Evolutionary conservation across 1,284 basidiomycete genomes (phyloP).

Genomic region (Pseudozyma tsukubaensis): DNA sequence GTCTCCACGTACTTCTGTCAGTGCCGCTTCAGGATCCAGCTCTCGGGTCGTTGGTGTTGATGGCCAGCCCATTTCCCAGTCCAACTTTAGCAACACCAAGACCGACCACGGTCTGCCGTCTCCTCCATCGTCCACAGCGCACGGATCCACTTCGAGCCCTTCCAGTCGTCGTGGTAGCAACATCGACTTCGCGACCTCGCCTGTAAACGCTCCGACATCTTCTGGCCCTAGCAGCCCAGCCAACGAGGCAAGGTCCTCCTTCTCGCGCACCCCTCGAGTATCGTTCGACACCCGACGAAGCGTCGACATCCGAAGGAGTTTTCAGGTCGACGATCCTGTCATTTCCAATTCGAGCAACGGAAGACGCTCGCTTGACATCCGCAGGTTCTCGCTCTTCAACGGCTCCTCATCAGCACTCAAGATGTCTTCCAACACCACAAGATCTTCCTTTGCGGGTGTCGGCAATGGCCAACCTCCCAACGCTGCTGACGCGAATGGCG

Average conservation of each 20-base stretch:
- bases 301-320: not conserved
- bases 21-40: constrained; percentile 7
- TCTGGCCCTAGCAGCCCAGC: not conserved
- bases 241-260: constrained; percentile 5
- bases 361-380: constrained; percentile 34
- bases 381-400: constrained; percentile 18
- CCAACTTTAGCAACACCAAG: not conserved
- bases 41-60: not conserved
- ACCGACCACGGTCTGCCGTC: constrained; percentile 7
- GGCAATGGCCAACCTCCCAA: constrained; percentile 19
- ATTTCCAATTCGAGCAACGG: constrained; percentile 6
- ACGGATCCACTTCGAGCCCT: constrained; percentile 12
- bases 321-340: not conserved
- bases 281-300: constrained; percentile 31
- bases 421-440: constrained; percentile 14
- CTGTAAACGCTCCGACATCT: not conserved
- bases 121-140: constrained; percentile 22
- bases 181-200: constrained; percentile 10
- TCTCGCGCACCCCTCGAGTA: constrained; percentile 15
- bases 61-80: not conserved
- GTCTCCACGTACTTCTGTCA: constrained; percentile 19
- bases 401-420: constrained; percentile 14
- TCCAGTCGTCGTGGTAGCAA: constrained; percentile 31
- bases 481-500: constrained; percentile 5
- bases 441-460: constrained; percentile 20